Evolutionary conservation across 805 yeast species (phyloP).

Genomic region (Yarrowia porcina): DNA sequence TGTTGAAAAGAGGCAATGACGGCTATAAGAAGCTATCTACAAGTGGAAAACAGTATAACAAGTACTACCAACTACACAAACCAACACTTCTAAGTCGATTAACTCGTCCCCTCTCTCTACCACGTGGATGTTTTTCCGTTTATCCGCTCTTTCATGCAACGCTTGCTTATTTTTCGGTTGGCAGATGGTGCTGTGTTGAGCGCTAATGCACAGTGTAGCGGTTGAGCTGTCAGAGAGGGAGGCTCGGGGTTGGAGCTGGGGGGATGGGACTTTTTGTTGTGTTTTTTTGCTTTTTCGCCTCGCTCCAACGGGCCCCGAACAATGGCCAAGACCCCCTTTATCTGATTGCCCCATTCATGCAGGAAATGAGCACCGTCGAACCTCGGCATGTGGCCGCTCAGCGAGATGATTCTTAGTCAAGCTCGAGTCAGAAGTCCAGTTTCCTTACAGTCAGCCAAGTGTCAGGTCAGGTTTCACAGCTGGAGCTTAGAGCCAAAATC

Average conservation of each 20-base stretch:
- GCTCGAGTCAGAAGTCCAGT: background rate
- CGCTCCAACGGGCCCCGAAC: background rate
- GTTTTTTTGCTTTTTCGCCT: background rate
- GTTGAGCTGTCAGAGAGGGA: constrained; percentile 7
- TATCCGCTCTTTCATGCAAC: constrained; percentile 13
- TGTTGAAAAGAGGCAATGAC: background rate
- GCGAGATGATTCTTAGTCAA: background rate
- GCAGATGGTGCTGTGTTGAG: constrained; percentile 10
- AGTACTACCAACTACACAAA: too few species aligned
- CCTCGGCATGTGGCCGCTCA: constrained; percentile 5
- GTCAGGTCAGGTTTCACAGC: background rate
- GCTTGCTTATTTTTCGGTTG: constrained; percentile 9
- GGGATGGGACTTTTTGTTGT: background rate
- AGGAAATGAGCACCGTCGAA: background rate
- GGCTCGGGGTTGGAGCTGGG: background rate
- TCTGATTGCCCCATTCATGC: background rate
- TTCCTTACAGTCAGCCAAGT: background rate
- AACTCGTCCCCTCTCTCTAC: background rate
- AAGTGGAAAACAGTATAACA: too few species aligned
- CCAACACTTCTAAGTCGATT: too few species aligned
- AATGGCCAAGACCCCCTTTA: background rate
- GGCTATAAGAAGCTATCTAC: too few species aligned
- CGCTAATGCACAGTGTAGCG: constrained; percentile 17
- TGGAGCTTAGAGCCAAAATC: background rate
- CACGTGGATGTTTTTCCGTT: constrained; percentile 22